Evolutionary conservation across 345 rosid species (phyloP).

Genomic region (Sonneratia alba): DNA sequence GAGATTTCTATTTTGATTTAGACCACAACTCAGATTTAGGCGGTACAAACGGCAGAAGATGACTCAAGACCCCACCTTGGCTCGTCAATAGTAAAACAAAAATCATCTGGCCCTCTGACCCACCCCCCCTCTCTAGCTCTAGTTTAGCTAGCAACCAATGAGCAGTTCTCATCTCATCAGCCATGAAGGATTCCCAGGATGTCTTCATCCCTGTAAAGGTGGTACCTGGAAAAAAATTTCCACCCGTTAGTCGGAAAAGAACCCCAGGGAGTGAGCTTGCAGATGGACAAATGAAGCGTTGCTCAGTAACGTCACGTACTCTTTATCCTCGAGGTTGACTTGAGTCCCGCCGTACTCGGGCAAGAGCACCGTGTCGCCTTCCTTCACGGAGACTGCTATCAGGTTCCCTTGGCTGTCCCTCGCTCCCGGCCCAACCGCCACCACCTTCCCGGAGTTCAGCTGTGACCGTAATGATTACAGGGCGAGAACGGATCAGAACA

Average conservation of each 20-base stretch:
- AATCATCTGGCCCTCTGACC: no score
- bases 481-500: background rate
- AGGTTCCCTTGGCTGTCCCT: slow-evolving; percentile 48
- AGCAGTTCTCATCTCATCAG: background rate
- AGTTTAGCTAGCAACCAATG: no score
- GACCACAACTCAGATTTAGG: no score
- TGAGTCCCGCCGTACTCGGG: slow-evolving; percentile 74
- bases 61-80: no score
- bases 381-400: slow-evolving; percentile 58
- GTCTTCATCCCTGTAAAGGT: slow-evolving; percentile 63
- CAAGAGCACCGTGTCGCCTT: slow-evolving; percentile 81
- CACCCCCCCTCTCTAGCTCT: no score
- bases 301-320: slow-evolving; percentile 26
- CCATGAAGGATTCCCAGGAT: slow-evolving; percentile 73
- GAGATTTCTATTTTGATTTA: no score
- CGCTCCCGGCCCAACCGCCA: slow-evolving; percentile 67
- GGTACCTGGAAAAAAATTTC: slow-evolving; percentile 36
- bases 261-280: no score
- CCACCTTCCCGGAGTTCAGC: slow-evolving; percentile 73
- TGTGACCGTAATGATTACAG: slow-evolving; percentile 15
- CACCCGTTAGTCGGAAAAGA: no score
- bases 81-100: no score
- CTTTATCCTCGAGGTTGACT: slow-evolving; percentile 74
- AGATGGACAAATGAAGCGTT: background rate
- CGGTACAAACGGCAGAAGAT: no score